Evolutionary conservation across 805 yeast genomes (phyloP).

Genomic region (Hagleromyces aurorensis): DNA sequence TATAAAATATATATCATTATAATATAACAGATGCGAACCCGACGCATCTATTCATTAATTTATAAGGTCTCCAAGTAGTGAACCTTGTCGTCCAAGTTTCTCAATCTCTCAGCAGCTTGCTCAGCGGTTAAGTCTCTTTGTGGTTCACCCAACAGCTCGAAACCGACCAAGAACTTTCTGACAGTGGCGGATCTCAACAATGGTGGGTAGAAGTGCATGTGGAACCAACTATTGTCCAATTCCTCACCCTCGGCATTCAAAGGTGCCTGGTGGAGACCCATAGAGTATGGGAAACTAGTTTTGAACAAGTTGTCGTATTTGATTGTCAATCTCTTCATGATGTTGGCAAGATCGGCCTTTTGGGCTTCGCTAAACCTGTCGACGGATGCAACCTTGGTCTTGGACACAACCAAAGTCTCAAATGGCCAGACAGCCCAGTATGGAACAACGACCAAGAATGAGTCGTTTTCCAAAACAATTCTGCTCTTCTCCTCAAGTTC

Average conservation of each 20-base stretch:
- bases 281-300: slow-evolving; percentile 68
- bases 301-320: slow-evolving; percentile 65
- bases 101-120: slow-evolving; percentile 35
- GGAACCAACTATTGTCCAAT: slow-evolving; percentile 46
- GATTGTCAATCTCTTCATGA: slow-evolving; percentile 45
- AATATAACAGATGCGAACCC: no score
- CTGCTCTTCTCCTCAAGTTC: slow-evolving; percentile 47
- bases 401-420: slow-evolving; percentile 58
- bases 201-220: slow-evolving; percentile 76
- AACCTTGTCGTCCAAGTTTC: slow-evolving; percentile 33
- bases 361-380: slow-evolving; percentile 41
- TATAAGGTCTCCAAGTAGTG: slow-evolving; percentile 38
- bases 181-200: slow-evolving; percentile 67
- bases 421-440: slow-evolving; percentile 84
- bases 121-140: slow-evolving; percentile 38
- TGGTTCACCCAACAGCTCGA: slow-evolving; percentile 59
- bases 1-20: no score
- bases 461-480: slow-evolving; percentile 50
- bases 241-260: slow-evolving; percentile 39
- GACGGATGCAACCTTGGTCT: slow-evolving; percentile 44
- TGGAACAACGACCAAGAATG: slow-evolving; percentile 63
- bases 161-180: slow-evolving; percentile 68
- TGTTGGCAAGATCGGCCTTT: slow-evolving; percentile 46
- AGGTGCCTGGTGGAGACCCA: slow-evolving; percentile 78
- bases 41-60: slow-evolving; percentile 14